Evolutionary conservation across 352 stramenopile species (phyloP), one percentile per base, ranked within the genome.

Genomic region (Phytophthora aleatoria): DNA sequence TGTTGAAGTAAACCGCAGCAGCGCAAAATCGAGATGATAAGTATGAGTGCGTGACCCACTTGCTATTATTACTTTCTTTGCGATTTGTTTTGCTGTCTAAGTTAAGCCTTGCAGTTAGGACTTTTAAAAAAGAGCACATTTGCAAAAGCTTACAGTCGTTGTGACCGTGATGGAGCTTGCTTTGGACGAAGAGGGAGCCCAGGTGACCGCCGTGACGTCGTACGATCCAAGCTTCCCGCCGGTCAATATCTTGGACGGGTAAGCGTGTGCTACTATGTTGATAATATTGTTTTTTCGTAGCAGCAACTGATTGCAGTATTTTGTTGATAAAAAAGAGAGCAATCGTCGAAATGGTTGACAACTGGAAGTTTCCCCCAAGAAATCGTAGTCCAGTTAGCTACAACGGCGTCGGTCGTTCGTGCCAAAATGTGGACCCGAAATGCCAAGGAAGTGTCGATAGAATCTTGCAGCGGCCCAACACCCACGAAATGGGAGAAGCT

Each of bases 401-500:
- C 81, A 24, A 86, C 78, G 9, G 85, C 85, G 10, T 88, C 83
- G 5, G 80, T 95, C 36, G 90, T 83, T 55, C 77, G 82, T 50
- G 77, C 91, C 50, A 95, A 93, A 63, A 90, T 84, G 43, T 95
- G 85, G 85, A 92, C 70, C 9, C 78, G 74, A 28, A 92, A 92
- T 54, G 72, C 78, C 31, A 95, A 92, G 62, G 79, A 94, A 27
- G 55, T 95, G 38, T 57, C 57, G 0, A 79, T 95, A 28, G 87
- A 95, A 59, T 65, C 85, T 12, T 93, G 83, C 64, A 85, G 67
- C 12, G 82, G 83, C 1, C 71, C 83, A 28, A 87, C 81, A 44
- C 87, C 83, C 8, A 90, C 67, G 26, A 94, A 92, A 52, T 95
- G 87, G 85, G 83, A 92, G 36, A 89, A 89, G 53, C 74, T 95